A percentile compares a stretch with the other conserved stretches of the same genome.
Conservation (phyloP, 2,329 filamentous ascomycete species). For the Sporothrix sp. region DNA sequence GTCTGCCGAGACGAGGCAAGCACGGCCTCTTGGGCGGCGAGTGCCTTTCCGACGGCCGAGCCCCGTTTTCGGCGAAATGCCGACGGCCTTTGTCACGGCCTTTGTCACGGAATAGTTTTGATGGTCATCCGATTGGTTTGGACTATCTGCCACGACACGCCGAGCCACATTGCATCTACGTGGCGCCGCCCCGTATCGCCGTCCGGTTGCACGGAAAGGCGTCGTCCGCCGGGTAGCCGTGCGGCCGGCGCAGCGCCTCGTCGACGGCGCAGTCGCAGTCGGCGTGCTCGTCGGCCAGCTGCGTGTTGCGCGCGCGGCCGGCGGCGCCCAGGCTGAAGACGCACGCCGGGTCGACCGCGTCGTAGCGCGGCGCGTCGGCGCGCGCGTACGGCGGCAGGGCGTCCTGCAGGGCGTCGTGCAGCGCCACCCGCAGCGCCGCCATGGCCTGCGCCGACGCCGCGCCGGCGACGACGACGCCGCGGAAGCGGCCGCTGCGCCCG, state of each 20-base stretch:
- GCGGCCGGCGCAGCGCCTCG: background rate
- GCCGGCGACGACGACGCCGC: constrained; percentile 3
- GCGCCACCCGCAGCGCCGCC: constrained; percentile 2
- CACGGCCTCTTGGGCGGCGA: no score
- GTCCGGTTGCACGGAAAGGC: background rate
- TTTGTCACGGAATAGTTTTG: no score
- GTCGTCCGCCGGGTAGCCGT: background rate
- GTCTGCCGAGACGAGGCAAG: no score
- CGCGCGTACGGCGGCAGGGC: no score
- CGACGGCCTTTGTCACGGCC: no score
- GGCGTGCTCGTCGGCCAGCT: background rate
- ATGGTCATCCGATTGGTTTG: no score
- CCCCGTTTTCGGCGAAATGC: no score
- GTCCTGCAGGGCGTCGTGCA: constrained; percentile 3
- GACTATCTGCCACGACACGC: no score
- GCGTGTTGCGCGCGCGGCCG: constrained; percentile 1
- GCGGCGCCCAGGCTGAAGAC: constrained; percentile 5
- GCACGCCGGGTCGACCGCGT: background rate
- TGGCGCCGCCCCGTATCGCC: no score
- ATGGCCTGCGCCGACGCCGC: constrained; percentile 1
- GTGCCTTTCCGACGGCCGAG: no score
- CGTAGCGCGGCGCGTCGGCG: background rate
- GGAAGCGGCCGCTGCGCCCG: background rate
- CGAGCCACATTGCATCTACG: no score
- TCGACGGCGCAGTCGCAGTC: background rate